phyloP scores from a whole-genome alignment of 1,284 basidiomycete species.

The Ganoderma boninense region DNA sequence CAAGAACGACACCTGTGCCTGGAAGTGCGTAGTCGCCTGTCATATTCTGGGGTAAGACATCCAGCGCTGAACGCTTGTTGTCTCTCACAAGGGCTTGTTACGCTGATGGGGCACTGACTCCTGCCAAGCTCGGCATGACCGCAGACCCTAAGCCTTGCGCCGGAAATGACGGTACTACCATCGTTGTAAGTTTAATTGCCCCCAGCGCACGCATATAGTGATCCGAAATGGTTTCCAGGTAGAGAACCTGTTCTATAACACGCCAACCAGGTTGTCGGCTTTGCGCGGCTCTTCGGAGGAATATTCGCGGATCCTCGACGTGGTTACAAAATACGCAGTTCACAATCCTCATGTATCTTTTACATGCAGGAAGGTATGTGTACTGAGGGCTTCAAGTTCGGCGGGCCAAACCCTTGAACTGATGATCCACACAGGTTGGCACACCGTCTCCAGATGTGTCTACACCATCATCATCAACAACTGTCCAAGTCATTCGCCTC shows the following conservation, averaged over 20 bases:
- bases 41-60: neutral
- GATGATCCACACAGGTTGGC: conserved; percentile 62
- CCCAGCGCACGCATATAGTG: neutral
- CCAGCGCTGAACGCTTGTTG: conserved; percentile 8
- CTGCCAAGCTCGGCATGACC: conserved; percentile 72
- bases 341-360: conserved; percentile 93
- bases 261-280: conserved; percentile 87
- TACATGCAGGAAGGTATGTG: conserved; percentile 86
- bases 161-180: conserved; percentile 93
- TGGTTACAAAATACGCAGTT: conserved; percentile 94
- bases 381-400: neutral
- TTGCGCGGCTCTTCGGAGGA: conserved; percentile 91
- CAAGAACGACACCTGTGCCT: conserved; percentile 81
- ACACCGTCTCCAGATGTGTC: conserved; percentile 83
- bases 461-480: conserved; percentile 77
- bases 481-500: conserved; percentile 78
- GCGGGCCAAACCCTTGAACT: neutral
- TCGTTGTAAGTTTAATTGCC: conserved; percentile 65
- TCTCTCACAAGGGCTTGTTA: conserved; percentile 73
- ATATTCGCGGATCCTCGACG: conserved; percentile 91
- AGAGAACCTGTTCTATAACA: conserved; percentile 97
- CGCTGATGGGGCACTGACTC: conserved; percentile 75
- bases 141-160: conserved; percentile 89
- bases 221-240: conserved; percentile 58
- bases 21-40: conserved; percentile 85